Evolutionary conservation across 2,329 filamentous ascomycete species (phyloP), one percentile per base, ranked within the genome.

Genomic region (Claviceps arundinis): DNA sequence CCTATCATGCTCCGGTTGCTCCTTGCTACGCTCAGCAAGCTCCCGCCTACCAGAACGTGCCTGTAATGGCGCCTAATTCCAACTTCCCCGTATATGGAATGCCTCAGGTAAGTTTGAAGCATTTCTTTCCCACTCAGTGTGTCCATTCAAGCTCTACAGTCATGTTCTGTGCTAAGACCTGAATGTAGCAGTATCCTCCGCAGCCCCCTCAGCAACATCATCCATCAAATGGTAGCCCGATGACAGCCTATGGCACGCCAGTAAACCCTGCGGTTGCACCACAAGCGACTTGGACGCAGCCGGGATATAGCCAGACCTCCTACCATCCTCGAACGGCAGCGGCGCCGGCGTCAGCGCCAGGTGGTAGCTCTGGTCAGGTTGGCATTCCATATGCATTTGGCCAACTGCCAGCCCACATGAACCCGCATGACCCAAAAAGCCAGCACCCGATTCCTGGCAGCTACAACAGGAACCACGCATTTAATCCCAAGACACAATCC

Each of bases 401-500:
- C 2, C 88, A 94, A 62, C 75, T 91, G 47, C 85, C 87, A 4
- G 79, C 75, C 17, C 81, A 86, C 56, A 74, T 77, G 50, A 82
- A 83, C 48, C 82, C 87, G 26, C 76, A 85, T 55, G 86, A 86
- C 60, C 80, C 82, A 8, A 83, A 86, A 65, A 80, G 78, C 53
- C 85, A 89, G 62, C 88, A 95, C 64, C 87, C 88, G 5, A 82
- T 94, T 52, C 87, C 89, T 14, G 88, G 88, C 38, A 93, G 85
- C 68, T 94, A 80, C 58, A 88, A 86, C 62, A 78, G 89, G 53
- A 70, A 69, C 50, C 87, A 89, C 60, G 81, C 85, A 13, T 96
- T 97, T 71, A 96, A 96, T 63, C 91, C 90, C 1, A 90, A 95
- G 70, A 96, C 87, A 16, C 87, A 95, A 62, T 87, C 90, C 0